Evolutionary conservation across 441 rosid species (phyloP).

Genomic region (Adansonia gregorii): DNA sequence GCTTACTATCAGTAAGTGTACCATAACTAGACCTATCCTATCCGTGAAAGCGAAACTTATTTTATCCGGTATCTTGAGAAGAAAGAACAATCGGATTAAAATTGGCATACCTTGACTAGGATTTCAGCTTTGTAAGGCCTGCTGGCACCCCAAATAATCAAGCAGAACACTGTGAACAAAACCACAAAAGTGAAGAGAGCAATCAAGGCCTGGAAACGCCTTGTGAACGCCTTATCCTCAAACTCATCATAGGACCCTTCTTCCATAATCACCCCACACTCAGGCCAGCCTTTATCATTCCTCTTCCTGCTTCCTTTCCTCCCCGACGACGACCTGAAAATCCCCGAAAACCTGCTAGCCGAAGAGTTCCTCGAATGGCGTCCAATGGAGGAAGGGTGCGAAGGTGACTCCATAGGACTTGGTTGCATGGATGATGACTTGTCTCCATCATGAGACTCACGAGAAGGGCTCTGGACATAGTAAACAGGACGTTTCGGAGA

Average conservation of each 20-base stretch:
- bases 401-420: slow-evolving; percentile 81
- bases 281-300: slow-evolving; percentile 88
- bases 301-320: slow-evolving; percentile 59
- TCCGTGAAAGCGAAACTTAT: background rate
- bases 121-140: slow-evolving; percentile 79
- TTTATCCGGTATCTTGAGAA: too few relatives aligned
- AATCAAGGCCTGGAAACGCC: slow-evolving; percentile 64
- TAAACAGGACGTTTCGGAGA: slow-evolving; percentile 62
- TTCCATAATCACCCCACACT: slow-evolving; percentile 73
- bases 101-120: slow-evolving; percentile 57
- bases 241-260: slow-evolving; percentile 73
- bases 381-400: slow-evolving; percentile 70
- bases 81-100: background rate
- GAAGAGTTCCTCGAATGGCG: slow-evolving; percentile 86
- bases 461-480: slow-evolving; percentile 85
- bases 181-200: slow-evolving; percentile 55
- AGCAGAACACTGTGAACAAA: slow-evolving; percentile 78
- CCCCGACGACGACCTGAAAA: slow-evolving; percentile 72
- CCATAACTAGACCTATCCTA: background rate
- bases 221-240: slow-evolving; percentile 54
- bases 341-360: slow-evolving; percentile 79
- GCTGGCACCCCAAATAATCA: slow-evolving; percentile 92
- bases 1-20: background rate
- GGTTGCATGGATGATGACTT: slow-evolving; percentile 76
- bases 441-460: slow-evolving; percentile 80